A percentile compares a stretch with the other conserved stretches of the same genome.
phyloP scores from a whole-genome alignment of 2,329 filamentous ascomycete species.

The Basipetospora chlamydospora region DNA sequence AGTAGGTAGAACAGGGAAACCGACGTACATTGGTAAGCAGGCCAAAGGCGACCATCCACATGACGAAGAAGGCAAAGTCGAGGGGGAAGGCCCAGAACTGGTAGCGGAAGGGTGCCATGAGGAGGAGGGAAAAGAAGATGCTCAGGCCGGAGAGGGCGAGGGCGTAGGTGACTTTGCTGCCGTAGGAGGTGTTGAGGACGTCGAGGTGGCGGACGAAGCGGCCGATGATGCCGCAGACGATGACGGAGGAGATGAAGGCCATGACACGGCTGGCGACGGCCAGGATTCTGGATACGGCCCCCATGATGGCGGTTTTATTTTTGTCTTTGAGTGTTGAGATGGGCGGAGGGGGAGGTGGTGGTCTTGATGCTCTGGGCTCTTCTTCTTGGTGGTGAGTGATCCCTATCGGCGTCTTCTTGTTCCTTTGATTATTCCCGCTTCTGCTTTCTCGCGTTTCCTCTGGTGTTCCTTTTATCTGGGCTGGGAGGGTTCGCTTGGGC shows the following conservation, averaged over 20 bases:
- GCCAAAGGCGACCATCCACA: conserved; percentile 15
- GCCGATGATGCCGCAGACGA: conserved; percentile 13
- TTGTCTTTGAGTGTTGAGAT: too few relatives aligned
- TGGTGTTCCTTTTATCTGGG: too few relatives aligned
- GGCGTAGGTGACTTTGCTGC: conserved; percentile 12
- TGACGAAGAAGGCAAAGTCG: conserved; percentile 14
- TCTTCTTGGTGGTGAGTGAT: too few relatives aligned
- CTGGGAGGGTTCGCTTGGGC: too few relatives aligned
- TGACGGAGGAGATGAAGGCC: conserved; percentile 10
- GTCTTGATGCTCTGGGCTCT: too few relatives aligned
- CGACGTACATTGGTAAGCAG: conserved; percentile 12
- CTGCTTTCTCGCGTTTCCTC: too few relatives aligned
- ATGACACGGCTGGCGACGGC: conserved; percentile 10
- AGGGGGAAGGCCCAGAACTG: conserved; percentile 13
- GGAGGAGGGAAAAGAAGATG: conserved; percentile 13
- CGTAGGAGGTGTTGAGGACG: conserved; percentile 4
- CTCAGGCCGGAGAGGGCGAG: conserved; percentile 14
- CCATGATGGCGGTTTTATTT: not conserved
- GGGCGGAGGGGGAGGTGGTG: too few relatives aligned
- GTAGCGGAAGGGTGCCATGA: conserved; percentile 11
- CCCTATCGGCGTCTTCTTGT: too few relatives aligned
- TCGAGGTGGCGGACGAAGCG: conserved; percentile 11
- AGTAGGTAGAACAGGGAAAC: not conserved
- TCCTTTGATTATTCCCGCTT: too few relatives aligned
- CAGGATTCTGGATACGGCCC: conserved; percentile 2